A percentile compares a stretch with the other conserved stretches of the same genome.
Evolutionary conservation across 2,329 filamentous ascomycete genomes (phyloP).

Genomic region (Arachnomyces sp.): DNA sequence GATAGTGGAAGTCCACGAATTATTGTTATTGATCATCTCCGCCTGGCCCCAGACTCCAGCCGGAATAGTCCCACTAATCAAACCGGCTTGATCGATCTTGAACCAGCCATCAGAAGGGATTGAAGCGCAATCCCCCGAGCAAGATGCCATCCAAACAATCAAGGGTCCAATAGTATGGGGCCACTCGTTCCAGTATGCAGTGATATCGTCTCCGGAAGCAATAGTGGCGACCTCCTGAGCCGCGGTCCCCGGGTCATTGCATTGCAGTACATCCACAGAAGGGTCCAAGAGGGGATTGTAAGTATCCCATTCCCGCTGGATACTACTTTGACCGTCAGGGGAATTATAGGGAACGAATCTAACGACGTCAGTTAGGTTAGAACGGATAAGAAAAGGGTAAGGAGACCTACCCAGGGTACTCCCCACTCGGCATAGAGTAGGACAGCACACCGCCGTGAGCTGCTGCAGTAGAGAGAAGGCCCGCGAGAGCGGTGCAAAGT

Average conservation of each 20-base stretch:
- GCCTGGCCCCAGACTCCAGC: slow-evolving; percentile 44
- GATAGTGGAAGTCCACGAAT: slow-evolving; percentile 44
- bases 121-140: slow-evolving; percentile 15
- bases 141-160: slow-evolving; percentile 45
- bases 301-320: slow-evolving; percentile 51
- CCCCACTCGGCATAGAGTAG: too few relatives aligned
- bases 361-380: too few relatives aligned
- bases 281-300: slow-evolving; percentile 49
- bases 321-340: slow-evolving; percentile 16
- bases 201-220: slow-evolving; percentile 42
- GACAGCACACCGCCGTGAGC: too few relatives aligned
- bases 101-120: slow-evolving; percentile 53
- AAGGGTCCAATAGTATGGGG: slow-evolving; percentile 53
- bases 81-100: slow-evolving; percentile 51
- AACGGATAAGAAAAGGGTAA: too few relatives aligned
- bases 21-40: slow-evolving; percentile 36
- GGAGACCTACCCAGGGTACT: too few relatives aligned
- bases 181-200: slow-evolving; percentile 50
- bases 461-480: neutral
- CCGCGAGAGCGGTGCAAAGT: slow-evolving; percentile 6
- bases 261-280: slow-evolving; percentile 45
- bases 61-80: slow-evolving; percentile 39
- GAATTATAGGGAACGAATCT: too few relatives aligned
- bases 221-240: slow-evolving; percentile 40
- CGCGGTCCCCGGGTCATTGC: slow-evolving; percentile 46